These are phyloP conservation scores for Talaromyces sp. DNA, from an alignment of 2,329 filamentous ascomycete species.

Conservation along the genomic window DNA sequence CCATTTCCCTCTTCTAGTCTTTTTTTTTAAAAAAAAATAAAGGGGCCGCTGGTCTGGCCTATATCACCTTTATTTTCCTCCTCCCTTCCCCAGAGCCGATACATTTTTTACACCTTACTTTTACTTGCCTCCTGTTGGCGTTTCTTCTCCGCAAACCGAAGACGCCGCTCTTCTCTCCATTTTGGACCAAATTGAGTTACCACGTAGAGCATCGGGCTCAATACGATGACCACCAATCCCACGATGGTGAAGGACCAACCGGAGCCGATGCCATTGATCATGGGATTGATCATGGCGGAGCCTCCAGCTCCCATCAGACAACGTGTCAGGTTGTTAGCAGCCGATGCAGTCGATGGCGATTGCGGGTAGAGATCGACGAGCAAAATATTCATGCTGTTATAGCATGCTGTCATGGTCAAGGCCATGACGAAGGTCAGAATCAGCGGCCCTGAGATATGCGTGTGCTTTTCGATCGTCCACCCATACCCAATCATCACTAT, in stretches of 20 bases:
- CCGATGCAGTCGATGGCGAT: conserved; percentile 36
- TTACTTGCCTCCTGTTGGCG: neutral
- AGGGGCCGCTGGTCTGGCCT: too few relatives aligned
- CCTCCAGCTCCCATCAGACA: conserved; percentile 41
- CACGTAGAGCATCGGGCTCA: conserved; percentile 37
- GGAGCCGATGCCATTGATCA: conserved; percentile 28
- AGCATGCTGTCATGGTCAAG: conserved; percentile 26
- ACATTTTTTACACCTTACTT: neutral
- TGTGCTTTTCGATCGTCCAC: neutral
- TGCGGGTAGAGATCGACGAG: conserved; percentile 22
- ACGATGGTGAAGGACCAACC: conserved; percentile 36
- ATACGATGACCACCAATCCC: conserved; percentile 31
- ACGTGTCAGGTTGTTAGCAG: conserved; percentile 39
- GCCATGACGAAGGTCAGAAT: conserved; percentile 14
- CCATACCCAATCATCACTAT: conserved; percentile 1
- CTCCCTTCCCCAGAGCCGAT: neutral
- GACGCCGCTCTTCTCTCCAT: conserved; percentile 24
- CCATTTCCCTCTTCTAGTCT: too few relatives aligned
- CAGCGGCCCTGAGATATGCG: conserved; percentile 1
- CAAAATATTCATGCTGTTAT: neutral
- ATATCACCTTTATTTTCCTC: neutral
- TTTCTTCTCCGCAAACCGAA: neutral
- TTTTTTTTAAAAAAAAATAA: too few relatives aligned
- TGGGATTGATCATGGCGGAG: conserved; percentile 37
- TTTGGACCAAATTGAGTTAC: conserved; percentile 35